Evolutionary conservation across 306 rosid species (phyloP).

Genomic region (Senna siamea): DNA sequence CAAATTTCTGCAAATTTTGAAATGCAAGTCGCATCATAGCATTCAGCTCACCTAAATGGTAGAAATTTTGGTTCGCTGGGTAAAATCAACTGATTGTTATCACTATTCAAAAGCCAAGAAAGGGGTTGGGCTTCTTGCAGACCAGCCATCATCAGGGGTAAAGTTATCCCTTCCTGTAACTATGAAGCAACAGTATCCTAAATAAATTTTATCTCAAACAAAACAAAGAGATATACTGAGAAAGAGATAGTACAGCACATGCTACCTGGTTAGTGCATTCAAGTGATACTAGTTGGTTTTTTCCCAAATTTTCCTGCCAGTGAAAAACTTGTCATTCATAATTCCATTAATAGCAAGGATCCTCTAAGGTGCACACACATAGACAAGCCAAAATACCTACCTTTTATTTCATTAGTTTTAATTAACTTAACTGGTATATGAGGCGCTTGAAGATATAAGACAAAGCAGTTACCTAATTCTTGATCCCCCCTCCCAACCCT

Average conservation of each 20-base stretch:
- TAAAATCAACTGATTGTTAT: conserved; percentile 53
- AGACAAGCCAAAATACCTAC: background rate
- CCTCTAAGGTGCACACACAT: background rate
- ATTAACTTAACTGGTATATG: background rate
- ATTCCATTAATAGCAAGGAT: conserved; percentile 10
- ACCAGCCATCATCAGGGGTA: conserved; percentile 59
- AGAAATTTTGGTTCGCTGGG: conserved; percentile 57
- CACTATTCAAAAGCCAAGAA: conserved; percentile 64
- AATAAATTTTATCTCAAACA: conserved; percentile 31
- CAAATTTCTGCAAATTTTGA: background rate
- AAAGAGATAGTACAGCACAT: conserved; percentile 15
- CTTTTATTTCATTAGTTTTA: background rate
- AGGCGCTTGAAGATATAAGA: conserved; percentile 17
- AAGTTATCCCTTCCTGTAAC: conserved; percentile 64
- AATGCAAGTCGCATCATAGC: background rate
- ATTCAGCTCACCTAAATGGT: conserved; percentile 57
- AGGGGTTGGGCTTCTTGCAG: conserved; percentile 68
- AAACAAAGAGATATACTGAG: background rate
- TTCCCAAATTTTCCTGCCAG: conserved; percentile 64
- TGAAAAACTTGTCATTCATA: conserved; percentile 24
- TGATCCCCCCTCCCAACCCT: too few relatives aligned
- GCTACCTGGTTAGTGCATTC: conserved; percentile 62
- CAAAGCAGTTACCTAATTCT: too few relatives aligned
- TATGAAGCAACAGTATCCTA: conserved; percentile 36
- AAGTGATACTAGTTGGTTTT: conserved; percentile 58